Percentiles rank a stretch among this genome's conserved stretches.
phyloP scores from a whole-genome alignment of 1,139 yeast genomes.

The Groenewaldozyma auringiensis region DNA sequence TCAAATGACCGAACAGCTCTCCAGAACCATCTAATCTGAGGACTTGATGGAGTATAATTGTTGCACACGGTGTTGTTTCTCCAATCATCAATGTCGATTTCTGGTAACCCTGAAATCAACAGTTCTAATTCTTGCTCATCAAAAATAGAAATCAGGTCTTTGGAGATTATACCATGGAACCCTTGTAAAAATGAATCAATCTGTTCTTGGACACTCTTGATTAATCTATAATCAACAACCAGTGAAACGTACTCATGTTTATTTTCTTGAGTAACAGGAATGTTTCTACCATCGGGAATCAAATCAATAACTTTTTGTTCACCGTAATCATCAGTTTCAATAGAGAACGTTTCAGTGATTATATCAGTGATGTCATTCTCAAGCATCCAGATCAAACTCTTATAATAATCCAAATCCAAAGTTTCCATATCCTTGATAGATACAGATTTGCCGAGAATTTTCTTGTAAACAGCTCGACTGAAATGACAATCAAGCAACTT shows the following conservation, averaged over 20 bases:
- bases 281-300: conserved; percentile 72
- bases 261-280: conserved; percentile 84
- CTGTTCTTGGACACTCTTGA: conserved; percentile 79
- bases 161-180: conserved; percentile 88
- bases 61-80: conserved; percentile 74
- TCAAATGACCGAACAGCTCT: conserved; percentile 94
- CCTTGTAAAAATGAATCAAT: conserved; percentile 80
- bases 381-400: conserved; percentile 90
- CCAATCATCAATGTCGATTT: conserved; percentile 95
- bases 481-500: conserved; percentile 91
- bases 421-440: conserved; percentile 93
- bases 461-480: conserved; percentile 89
- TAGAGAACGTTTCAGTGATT: conserved; percentile 91
- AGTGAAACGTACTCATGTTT: conserved; percentile 81
- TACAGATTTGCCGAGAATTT: conserved; percentile 72
- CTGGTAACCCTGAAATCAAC: conserved; percentile 90
- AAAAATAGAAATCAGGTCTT: conserved; percentile 76
- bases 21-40: conserved; percentile 97
- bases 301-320: conserved; percentile 75
- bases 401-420: conserved; percentile 84
- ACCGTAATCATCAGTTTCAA: conserved; percentile 92
- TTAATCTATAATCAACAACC: conserved; percentile 81
- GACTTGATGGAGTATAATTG: conserved; percentile 76
- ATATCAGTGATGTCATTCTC: conserved; percentile 94
- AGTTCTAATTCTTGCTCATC: conserved; percentile 95